phyloP scores from a whole-genome alignment of 2,329 filamentous ascomycete genomes.

The Ceratocystis harringtonii region DNA sequence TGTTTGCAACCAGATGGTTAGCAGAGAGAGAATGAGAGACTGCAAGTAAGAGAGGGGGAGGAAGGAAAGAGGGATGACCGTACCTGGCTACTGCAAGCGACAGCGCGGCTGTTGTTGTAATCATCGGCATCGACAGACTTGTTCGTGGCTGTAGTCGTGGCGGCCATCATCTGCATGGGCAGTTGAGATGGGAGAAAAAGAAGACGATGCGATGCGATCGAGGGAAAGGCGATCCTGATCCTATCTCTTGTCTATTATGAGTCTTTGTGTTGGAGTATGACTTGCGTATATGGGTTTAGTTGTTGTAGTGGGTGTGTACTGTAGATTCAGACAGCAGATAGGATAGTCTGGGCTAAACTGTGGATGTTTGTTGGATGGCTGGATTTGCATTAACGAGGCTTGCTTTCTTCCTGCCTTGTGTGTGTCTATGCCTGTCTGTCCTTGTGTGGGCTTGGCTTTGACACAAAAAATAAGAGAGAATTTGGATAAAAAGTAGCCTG shows the following conservation, averaged over 20 bases:
- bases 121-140: slow-evolving; percentile 14
- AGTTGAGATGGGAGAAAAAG: neutral
- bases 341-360: no score
- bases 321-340: no score
- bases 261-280: no score
- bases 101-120: slow-evolving; percentile 11
- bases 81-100: slow-evolving; percentile 13
- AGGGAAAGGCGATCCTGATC: slow-evolving; percentile 7
- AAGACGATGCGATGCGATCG: slow-evolving; percentile 7
- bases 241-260: neutral
- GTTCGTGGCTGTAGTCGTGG: slow-evolving; percentile 13
- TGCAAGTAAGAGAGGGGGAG: neutral
- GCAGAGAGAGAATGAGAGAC: neutral
- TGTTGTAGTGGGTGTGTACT: no score
- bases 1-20: neutral
- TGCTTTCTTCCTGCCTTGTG: no score
- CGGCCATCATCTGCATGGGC: slow-evolving; percentile 15
- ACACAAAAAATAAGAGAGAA: no score
- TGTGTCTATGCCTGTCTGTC: no score
- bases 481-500: no score
- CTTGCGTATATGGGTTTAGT: no score
- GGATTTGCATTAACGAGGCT: no score
- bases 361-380: no score
- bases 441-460: no score
- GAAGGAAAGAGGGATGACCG: neutral